phyloP scores from a whole-genome alignment of 441 rosid genomes.

The Cnidoscolus chayamansa region DNA sequence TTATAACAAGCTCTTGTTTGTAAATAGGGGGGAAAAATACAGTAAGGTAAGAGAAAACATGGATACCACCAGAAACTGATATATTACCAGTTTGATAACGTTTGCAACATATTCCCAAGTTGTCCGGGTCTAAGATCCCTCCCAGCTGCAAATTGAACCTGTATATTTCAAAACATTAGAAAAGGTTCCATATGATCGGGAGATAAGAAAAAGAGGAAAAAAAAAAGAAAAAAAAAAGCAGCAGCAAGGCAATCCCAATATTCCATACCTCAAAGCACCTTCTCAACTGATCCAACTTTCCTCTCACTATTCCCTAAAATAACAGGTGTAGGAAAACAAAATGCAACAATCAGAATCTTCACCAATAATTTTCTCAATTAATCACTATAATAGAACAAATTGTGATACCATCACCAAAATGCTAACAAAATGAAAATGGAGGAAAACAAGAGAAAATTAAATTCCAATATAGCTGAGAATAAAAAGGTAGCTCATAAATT shows the following conservation, averaged over 20 bases:
- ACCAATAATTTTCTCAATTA: neutral
- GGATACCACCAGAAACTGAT: neutral
- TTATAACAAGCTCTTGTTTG: neutral
- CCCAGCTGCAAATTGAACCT: conserved; percentile 97
- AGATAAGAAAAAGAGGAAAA: neutral
- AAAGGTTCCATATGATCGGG: neutral
- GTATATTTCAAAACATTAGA: conserved; percentile 22
- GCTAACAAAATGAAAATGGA: neutral
- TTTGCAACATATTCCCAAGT: conserved; percentile 77
- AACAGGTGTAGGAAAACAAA: neutral
- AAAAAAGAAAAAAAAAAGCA: neutral
- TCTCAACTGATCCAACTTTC: conserved; percentile 91
- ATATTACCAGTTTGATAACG: conserved; percentile 86
- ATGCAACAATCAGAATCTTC: conserved; percentile 9
- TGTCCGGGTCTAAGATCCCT: conserved; percentile 96
- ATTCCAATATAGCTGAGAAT: neutral
- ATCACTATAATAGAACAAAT: neutral
- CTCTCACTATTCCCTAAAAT: conserved; percentile 88
- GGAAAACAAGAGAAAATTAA: neutral
- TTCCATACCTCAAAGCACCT: conserved; percentile 89
- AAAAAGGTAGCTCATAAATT: neutral
- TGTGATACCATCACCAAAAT: neutral
- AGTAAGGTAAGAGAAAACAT: neutral
- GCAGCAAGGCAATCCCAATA: conserved; percentile 18
- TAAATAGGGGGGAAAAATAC: neutral